Conservation (phyloP, 2,329 filamentous ascomycete genomes). For the Blastomyces gilchristii region DNA sequence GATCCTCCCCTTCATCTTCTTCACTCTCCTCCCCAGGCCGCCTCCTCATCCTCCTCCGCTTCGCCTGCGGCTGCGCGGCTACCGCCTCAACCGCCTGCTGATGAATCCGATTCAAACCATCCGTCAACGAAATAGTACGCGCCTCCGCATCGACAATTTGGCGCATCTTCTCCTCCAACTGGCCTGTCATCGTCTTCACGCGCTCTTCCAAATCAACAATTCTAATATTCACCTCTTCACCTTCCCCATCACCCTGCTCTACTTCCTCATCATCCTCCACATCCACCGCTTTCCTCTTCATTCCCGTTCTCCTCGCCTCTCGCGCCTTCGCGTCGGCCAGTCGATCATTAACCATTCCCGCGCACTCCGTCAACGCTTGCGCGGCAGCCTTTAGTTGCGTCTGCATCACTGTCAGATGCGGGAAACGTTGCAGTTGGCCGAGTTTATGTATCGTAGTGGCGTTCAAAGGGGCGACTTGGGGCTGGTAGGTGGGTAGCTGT, state of each 20-base stretch:
- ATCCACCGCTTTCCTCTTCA: slow-evolving; percentile 5
- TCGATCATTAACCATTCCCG: slow-evolving; percentile 48
- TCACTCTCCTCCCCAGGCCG: slow-evolving; percentile 30
- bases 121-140: slow-evolving; percentile 36
- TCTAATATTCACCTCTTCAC: slow-evolving; percentile 27
- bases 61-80: slow-evolving; percentile 25
- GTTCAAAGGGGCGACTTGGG: slow-evolving; percentile 44
- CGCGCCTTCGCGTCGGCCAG: slow-evolving; percentile 32
- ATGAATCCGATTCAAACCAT: slow-evolving; percentile 36
- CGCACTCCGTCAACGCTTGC: slow-evolving; percentile 39
- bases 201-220: slow-evolving; percentile 35
- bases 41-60: slow-evolving; percentile 24
- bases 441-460: slow-evolving; percentile 38
- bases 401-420: slow-evolving; percentile 37
- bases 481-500: slow-evolving; percentile 43
- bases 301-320: slow-evolving; percentile 22
- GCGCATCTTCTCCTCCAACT: slow-evolving; percentile 50
- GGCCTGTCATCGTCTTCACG: slow-evolving; percentile 43
- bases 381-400: slow-evolving; percentile 40
- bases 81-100: slow-evolving; percentile 23
- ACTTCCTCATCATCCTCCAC: slow-evolving; percentile 24
- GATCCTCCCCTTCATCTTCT: slow-evolving; percentile 30
- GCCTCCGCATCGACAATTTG: slow-evolving; percentile 48
- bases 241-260: background rate
- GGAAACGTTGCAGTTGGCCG: slow-evolving; percentile 33